Conservation (phyloP, 202 grass and related monocot genomes). For the Eragrostis tef region DNA sequence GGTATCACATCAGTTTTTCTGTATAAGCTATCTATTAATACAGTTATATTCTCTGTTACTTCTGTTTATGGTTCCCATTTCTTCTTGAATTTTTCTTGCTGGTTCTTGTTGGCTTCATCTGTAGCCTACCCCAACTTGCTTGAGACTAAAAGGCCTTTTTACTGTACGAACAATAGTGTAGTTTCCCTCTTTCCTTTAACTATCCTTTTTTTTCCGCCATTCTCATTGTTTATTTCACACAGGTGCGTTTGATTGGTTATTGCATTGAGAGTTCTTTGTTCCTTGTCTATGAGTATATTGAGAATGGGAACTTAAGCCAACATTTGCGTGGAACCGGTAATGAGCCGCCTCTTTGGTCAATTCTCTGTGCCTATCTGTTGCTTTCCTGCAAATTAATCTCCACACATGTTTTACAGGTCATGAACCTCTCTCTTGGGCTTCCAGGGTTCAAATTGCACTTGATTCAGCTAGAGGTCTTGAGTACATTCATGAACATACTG, state of each 20-base stretch:
- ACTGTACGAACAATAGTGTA: neutral
- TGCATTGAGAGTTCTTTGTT: slow-evolving; percentile 85
- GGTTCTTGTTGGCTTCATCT: neutral
- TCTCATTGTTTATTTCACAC: slow-evolving; percentile 31
- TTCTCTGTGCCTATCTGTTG: slow-evolving; percentile 24
- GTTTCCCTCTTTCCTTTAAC: slow-evolving; percentile 14
- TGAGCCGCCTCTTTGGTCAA: slow-evolving; percentile 18
- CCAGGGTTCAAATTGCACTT: slow-evolving; percentile 86
- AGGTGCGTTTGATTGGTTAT: slow-evolving; percentile 97
- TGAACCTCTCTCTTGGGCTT: slow-evolving; percentile 75
- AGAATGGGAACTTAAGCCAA: slow-evolving; percentile 93
- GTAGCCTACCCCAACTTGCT: neutral
- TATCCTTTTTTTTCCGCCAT: slow-evolving; percentile 13
- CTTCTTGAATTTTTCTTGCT: neutral
- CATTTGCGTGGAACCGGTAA: slow-evolving; percentile 81
- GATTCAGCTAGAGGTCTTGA: slow-evolving; percentile 96
- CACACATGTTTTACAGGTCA: slow-evolving; percentile 49
- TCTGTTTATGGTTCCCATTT: neutral
- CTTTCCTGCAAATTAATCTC: slow-evolving; percentile 42
- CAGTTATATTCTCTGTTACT: neutral
- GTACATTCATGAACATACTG: slow-evolving; percentile 97
- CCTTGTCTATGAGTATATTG: slow-evolving; percentile 90
- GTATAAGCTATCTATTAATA: neutral
- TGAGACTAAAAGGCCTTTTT: neutral
- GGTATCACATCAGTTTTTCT: neutral